Base-by-base conservation (phyloP, 306 rosid genomes). In the Medicago arabica region DNA sequence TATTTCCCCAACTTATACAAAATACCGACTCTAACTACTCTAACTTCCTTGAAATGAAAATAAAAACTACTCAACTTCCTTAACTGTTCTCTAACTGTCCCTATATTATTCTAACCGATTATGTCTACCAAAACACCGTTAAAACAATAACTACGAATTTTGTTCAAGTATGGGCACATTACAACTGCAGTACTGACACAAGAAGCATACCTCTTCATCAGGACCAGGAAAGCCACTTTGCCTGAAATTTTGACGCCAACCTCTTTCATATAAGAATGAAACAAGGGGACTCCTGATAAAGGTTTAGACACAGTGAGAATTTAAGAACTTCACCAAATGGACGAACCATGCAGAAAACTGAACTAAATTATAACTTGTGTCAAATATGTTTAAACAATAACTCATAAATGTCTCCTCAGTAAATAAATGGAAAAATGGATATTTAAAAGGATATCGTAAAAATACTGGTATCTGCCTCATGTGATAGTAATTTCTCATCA, bases 211-310 rank as follows among this genome's bases (percentile, higher is more conserved):
- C 95, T 95, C 98, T 88, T 89, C 96, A 84, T 90, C 97, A 36
- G 85, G 97, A 78, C 99, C 97, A 7, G 97, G 97, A 83, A 92
- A 95, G 49, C 99, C 99, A 68, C 93, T 87, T 67, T n/a, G 83
- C 62, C 76, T 86, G 73, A 95, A 95, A 82, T 88, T 92, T 72
- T 95, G 97, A 76, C 98, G 98, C 97, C 98, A 95, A 28, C 98
- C 97, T 89, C 98, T 89, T 80, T 95, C 97, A 55, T 92, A 95
- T 78, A 95, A 86, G 84, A 92, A 95, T 36, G 98, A 95, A 83
- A 95, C 98, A 43, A 92, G 92, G 3, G 98, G 98, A 77, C 93
- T 95, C 92, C 98, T 92, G 50, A 63, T 14, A 67, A 59, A 74
- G 34, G 70, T 67, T 50, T 36, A 72, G 44, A 71, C 57, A 78